Evolutionary conservation across 257 asterid species (phyloP).

Genomic region (Dorcoceras hygrometricum): DNA sequence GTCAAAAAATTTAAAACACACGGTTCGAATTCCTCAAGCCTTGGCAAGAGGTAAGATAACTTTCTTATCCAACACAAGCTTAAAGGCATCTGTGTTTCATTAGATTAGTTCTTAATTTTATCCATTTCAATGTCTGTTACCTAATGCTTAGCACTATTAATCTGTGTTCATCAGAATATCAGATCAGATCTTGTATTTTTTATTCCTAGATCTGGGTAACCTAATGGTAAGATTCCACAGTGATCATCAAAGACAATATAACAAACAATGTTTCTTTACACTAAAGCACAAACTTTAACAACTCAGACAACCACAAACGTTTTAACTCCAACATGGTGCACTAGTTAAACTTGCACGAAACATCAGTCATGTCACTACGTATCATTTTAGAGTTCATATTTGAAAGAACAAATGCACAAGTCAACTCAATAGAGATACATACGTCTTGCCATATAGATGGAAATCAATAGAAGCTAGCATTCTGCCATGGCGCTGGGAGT

Average conservation of each 20-base stretch:
- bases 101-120: not conserved
- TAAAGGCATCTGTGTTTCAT: too few relatives aligned
- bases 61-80: not conserved
- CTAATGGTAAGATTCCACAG: not conserved
- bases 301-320: not conserved
- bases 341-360: not conserved
- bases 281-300: not conserved
- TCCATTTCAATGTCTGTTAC: not conserved
- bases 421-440: slow-evolving; percentile 22
- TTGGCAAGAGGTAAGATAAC: not conserved
- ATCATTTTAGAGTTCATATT: not conserved
- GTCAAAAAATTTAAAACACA: not conserved
- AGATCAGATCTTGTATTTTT: not conserved
- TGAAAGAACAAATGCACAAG: not conserved
- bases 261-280: too few relatives aligned
- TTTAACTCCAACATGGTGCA: not conserved
- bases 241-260: not conserved
- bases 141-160: not conserved
- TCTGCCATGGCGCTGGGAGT: slow-evolving; percentile 56
- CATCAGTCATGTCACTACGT: not conserved
- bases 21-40: not conserved
- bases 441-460: slow-evolving; percentile 59
- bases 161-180: not conserved
- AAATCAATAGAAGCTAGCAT: slow-evolving; percentile 45
- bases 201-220: not conserved